A percentile compares a stretch with the other conserved stretches of the same genome.
Conservation (phyloP, 306 rosid species). For the Pachyrhizus erosus region DNA sequence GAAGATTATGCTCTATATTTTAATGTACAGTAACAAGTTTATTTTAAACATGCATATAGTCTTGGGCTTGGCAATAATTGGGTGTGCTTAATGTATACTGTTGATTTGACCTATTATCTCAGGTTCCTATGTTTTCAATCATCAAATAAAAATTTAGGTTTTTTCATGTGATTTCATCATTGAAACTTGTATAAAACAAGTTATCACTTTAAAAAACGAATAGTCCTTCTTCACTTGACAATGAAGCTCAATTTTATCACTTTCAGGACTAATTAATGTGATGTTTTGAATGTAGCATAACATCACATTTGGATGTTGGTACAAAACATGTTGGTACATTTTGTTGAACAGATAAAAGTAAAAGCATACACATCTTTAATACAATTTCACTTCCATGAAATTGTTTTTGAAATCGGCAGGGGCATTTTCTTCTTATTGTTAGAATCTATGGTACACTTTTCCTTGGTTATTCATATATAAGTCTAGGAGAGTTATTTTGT, state of each 20-base stretch:
- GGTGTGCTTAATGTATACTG: conserved; percentile 9
- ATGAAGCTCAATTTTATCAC: neutral
- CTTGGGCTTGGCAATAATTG: neutral
- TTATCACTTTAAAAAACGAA: neutral
- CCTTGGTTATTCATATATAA: neutral
- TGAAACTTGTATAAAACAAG: conserved; percentile 16
- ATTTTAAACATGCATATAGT: neutral
- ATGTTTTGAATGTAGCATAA: no score
- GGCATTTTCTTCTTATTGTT: neutral
- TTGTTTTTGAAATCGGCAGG: conserved; percentile 5
- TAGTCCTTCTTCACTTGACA: neutral
- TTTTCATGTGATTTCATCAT: neutral
- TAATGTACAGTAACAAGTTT: neutral
- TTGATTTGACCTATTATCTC: conserved; percentile 9
- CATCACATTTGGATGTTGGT: no score
- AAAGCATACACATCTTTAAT: neutral
- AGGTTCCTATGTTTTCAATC: neutral
- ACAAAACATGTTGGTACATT: neutral
- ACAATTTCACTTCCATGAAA: neutral
- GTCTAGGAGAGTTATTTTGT: conserved; percentile 12
- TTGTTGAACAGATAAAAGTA: conserved; percentile 3
- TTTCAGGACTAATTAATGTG: neutral
- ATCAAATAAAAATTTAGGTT: conserved; percentile 18
- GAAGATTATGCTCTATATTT: neutral
- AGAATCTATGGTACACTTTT: neutral